These are phyloP conservation scores for Capsella rubella DNA, from an alignment of 441 rosid genomes.

Conservation along the genomic window DNA sequence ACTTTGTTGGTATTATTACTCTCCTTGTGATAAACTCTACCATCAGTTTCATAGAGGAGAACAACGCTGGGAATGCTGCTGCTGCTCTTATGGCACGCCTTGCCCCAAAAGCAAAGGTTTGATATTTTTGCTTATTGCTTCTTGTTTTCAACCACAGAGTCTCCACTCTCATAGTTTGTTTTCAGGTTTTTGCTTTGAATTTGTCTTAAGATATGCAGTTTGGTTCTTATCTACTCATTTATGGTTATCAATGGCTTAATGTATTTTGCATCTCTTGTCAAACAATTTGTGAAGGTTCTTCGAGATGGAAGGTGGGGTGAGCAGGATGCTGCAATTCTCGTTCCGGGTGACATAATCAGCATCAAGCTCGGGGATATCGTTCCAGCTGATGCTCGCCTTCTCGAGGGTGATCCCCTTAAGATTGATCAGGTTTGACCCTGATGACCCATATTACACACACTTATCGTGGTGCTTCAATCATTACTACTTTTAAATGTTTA, in stretches of 20 bases:
- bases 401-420: constrained; percentile 92
- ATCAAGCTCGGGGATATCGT: constrained; percentile 91
- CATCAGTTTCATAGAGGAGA: constrained; percentile 94
- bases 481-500: constrained; percentile 1
- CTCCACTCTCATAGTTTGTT: not conserved
- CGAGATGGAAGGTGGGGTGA: constrained; percentile 96
- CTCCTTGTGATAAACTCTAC: constrained; percentile 90
- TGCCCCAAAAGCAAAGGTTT: constrained; percentile 97
- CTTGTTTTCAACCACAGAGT: not conserved
- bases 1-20: constrained; percentile 89
- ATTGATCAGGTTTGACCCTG: constrained; percentile 75
- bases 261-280: constrained; percentile 5
- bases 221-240: constrained; percentile 26
- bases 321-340: constrained; percentile 83
- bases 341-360: constrained; percentile 89
- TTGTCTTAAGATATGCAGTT: not conserved
- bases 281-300: constrained; percentile 63
- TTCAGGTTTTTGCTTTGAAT: not conserved
- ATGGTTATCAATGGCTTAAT: constrained; percentile 20
- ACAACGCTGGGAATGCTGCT: constrained; percentile 96
- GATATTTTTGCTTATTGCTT: constrained; percentile 22
- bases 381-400: constrained; percentile 95
- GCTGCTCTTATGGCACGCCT: constrained; percentile 98
- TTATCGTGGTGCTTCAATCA: not conserved
- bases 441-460: not conserved